These are phyloP conservation scores for Rhodocollybia butyracea DNA, from an alignment of 768 basidiomycete species.

Conservation along the genomic window DNA sequence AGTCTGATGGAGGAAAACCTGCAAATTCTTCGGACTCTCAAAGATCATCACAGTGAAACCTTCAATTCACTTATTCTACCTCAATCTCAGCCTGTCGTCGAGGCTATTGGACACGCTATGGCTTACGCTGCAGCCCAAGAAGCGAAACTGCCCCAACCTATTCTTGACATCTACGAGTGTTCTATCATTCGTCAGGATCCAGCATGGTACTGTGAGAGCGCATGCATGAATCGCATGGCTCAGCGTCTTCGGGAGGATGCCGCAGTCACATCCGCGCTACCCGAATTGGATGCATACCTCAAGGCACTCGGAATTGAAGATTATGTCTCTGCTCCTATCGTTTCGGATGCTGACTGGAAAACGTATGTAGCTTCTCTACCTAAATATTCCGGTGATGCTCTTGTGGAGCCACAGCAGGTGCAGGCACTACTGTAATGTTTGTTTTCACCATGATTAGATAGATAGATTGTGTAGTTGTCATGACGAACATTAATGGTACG, in stretches of 20 bases:
- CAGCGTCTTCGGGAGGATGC: conserved; percentile 47
- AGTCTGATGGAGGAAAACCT: conserved; percentile 46
- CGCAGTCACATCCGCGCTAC: conserved; percentile 42
- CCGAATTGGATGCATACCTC: conserved; percentile 38
- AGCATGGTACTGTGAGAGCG: conserved; percentile 59
- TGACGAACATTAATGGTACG: too few relatives aligned
- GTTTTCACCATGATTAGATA: neutral
- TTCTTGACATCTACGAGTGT: conserved; percentile 56
- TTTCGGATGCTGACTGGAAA: conserved; percentile 50
- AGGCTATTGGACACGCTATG: conserved; percentile 63
- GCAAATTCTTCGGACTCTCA: conserved; percentile 31
- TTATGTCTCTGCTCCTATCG: conserved; percentile 51
- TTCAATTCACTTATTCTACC: conserved; percentile 57
- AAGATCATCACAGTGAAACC: conserved; percentile 45
- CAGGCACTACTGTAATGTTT: conserved; percentile 39
- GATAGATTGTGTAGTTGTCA: too few relatives aligned
- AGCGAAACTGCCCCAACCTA: conserved; percentile 39
- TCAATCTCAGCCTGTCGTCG: conserved; percentile 47
- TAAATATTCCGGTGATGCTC: conserved; percentile 39
- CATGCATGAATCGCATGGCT: conserved; percentile 40
- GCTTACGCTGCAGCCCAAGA: conserved; percentile 53
- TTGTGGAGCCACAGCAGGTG: conserved; percentile 31
- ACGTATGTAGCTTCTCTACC: conserved; percentile 37
- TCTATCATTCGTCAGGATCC: conserved; percentile 50
- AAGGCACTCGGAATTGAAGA: conserved; percentile 42